These are phyloP conservation scores for Chaetoceros muelleri DNA, from an alignment of 108 stramenopile species.

Conservation along the genomic window DNA sequence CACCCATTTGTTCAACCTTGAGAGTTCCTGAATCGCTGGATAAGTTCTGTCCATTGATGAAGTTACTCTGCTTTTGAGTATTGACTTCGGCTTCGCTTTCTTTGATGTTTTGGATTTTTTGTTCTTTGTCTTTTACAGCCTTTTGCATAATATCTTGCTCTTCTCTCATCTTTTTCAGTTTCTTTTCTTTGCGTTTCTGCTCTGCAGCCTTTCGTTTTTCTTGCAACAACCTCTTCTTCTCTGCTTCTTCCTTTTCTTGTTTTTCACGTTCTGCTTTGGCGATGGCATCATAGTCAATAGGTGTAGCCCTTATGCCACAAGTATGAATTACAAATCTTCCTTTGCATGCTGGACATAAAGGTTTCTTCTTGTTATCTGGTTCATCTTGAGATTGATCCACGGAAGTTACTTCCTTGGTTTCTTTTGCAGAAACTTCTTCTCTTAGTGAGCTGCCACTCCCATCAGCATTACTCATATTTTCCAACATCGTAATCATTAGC, in stretches of 20 bases:
- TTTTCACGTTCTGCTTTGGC: slow-evolving; percentile 34
- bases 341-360: slow-evolving; percentile 32
- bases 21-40: too few relatives aligned
- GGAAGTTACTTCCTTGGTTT: background rate
- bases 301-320: slow-evolving; percentile 40
- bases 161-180: slow-evolving; percentile 30
- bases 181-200: slow-evolving; percentile 31
- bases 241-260: slow-evolving; percentile 38
- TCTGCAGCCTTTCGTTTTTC: slow-evolving; percentile 45
- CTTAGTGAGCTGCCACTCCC: background rate
- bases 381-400: background rate
- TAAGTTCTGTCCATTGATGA: too few relatives aligned
- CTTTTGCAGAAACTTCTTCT: background rate
- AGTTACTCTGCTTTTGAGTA: too few relatives aligned
- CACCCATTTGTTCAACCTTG: too few relatives aligned
- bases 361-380: too few relatives aligned
- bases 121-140: too few relatives aligned
- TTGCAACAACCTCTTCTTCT: slow-evolving; percentile 16
- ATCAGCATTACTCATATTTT: background rate
- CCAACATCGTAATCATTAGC: background rate
- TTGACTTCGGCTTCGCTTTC: too few relatives aligned
- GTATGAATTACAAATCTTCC: slow-evolving; percentile 42
- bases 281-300: slow-evolving; percentile 47
- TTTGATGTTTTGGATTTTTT: too few relatives aligned
- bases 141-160: too few relatives aligned